These are phyloP conservation scores for Talaromyces sp. DNA, from an alignment of 2,329 filamentous ascomycete genomes.

Conservation along the genomic window DNA sequence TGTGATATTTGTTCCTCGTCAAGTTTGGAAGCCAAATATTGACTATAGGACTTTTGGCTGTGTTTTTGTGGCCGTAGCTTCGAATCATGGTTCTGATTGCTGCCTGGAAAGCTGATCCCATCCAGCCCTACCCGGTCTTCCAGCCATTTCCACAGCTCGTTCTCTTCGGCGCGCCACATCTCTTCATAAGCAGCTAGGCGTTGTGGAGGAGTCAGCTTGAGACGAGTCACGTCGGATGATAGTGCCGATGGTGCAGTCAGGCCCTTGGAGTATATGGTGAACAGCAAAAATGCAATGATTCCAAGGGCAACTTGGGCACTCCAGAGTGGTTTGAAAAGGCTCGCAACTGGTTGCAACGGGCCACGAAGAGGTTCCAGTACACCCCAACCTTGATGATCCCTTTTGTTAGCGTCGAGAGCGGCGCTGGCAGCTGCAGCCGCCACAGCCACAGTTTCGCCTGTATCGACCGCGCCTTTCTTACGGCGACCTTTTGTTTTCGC, in stretches of 20 bases:
- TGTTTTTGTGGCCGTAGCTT: constrained; percentile 37
- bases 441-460: constrained; percentile 29
- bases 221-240: constrained; percentile 32
- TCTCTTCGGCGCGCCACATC: constrained; percentile 84
- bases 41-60: constrained; percentile 27
- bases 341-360: constrained; percentile 63
- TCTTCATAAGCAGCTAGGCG: constrained; percentile 83
- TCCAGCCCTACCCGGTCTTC: constrained; percentile 79
- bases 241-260: constrained; percentile 29
- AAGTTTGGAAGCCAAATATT: constrained; percentile 52
- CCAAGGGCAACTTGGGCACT: constrained; percentile 73
- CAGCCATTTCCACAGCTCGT: constrained; percentile 87
- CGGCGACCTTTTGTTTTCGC: constrained; percentile 56
- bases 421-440: constrained; percentile 41
- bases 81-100: constrained; percentile 26
- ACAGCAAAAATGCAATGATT: constrained; percentile 65
- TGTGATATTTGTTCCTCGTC: constrained; percentile 66
- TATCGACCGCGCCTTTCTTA: constrained; percentile 47
- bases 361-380: constrained; percentile 71
- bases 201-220: constrained; percentile 50
- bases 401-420: constrained; percentile 32
- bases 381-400: constrained; percentile 62
- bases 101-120: constrained; percentile 36
- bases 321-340: constrained; percentile 66
- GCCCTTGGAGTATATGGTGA: constrained; percentile 66